Base-by-base conservation (phyloP, 2,329 filamentous ascomycete species). In the Alternaria postmessia region DNA sequence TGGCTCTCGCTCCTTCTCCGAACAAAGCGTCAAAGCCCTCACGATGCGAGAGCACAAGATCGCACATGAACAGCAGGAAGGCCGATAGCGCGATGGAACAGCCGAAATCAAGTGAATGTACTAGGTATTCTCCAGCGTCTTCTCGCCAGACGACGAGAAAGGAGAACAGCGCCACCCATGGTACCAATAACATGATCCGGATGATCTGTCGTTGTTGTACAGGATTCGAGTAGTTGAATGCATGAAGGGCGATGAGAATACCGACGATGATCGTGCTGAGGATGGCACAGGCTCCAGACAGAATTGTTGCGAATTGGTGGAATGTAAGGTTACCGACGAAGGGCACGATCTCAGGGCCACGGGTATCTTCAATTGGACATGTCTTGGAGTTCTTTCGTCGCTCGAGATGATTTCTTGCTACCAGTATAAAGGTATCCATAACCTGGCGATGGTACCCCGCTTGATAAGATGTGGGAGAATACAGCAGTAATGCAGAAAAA, bases 31-130 rank as follows among this genome's bases (percentile, higher is more conserved):
- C 71, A 32, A 73, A 75, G 2, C 74, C 73, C 20, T 64, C 67
- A 0, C 54, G 59, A 52, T 72, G 66, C 9, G 62, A 60, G 11
- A 77, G 61, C 0, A 77, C 64, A 30, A 67, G 71, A 49, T 77
- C 71, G 65, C 75, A 76, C 59, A 75, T 68, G n/a, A 75, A 52
- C 22, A 77, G 59, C 41, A 76, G 43, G 52, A 76, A 75, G 0
- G 70, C 62, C 4, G 69, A 70, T 3, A 76, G 59, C 8, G 74
- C 74, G 34, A 76, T 68, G 8, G 73, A 62, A 46, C 70, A 74
- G 18, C 73, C 74, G 43, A 74, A 67, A 41, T 75, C 73, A 9
- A 69, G 64, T 8, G 64, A 65, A 39, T 59, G 56, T 8, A 57
- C 55, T 3, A 73, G 53, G 26, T 74, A 75, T 4, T 61, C 53